Percentiles rank a stretch among this genome's conserved stretches.
These are phyloP conservation scores for Aegilops sharonensis DNA, from an alignment of 176 grass and related monocot genomes.

Conservation along the genomic window DNA sequence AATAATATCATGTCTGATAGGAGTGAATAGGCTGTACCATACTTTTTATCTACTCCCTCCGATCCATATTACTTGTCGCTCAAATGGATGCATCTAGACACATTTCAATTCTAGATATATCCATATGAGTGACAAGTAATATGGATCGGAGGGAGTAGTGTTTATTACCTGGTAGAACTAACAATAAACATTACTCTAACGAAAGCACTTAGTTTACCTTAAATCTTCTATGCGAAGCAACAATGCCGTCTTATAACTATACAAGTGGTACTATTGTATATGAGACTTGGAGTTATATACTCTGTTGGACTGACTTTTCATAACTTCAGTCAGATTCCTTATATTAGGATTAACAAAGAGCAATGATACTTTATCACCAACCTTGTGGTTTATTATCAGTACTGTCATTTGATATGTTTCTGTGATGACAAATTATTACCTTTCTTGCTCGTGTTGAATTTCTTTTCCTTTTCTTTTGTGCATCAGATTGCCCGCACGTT, in stretches of 20 bases:
- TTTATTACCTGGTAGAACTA: background rate
- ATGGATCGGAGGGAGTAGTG: no score
- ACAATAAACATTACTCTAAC: background rate
- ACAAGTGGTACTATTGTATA: background rate
- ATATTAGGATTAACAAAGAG: no score
- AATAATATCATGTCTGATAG: background rate
- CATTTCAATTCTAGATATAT: no score
- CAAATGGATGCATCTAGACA: no score
- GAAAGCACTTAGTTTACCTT: no score
- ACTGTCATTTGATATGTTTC: background rate
- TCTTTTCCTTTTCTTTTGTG: background rate
- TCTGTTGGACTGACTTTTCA: no score
- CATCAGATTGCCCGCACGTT: slow-evolving; percentile 58
- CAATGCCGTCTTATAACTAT: background rate
- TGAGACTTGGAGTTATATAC: background rate
- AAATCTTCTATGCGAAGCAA: no score
- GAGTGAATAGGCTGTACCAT: background rate
- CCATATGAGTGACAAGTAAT: no score
- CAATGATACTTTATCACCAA: no score
- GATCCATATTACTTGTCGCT: no score
- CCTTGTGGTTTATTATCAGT: no score
- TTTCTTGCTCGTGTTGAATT: slow-evolving; percentile 24
- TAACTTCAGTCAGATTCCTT: no score
- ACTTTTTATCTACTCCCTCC: background rate
- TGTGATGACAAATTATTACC: background rate